Conservation (phyloP, 2,329 filamentous ascomycete species). For the Colletotrichum neosansevieriae region DNA sequence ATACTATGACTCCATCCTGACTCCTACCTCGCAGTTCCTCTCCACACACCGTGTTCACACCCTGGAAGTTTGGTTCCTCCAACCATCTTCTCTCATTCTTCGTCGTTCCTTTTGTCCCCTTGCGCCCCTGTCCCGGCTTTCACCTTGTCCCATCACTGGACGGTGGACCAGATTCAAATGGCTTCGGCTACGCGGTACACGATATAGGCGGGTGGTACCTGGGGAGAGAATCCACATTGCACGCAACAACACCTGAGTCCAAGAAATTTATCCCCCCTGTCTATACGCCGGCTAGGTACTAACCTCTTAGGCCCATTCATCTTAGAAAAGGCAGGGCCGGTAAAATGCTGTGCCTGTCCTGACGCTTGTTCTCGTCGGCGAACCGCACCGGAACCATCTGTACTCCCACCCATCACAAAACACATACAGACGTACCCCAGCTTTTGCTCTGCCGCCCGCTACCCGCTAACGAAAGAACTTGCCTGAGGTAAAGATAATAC, state of each 20-base stretch:
- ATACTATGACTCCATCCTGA: constrained; percentile 19
- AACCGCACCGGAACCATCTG: constrained; percentile 4
- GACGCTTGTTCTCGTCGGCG: constrained; percentile 6
- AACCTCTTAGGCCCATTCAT: not conserved
- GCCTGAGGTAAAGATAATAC: constrained; percentile 22
- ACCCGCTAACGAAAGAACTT: constrained; percentile 23
- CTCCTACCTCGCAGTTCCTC: constrained; percentile 7
- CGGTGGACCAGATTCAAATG: too few relatives aligned
- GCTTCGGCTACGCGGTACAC: too few relatives aligned
- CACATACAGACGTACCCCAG: constrained; percentile 17
- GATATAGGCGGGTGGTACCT: too few relatives aligned
- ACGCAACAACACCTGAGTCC: constrained; percentile 4
- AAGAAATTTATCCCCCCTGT: not conserved
- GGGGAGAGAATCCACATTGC: not conserved
- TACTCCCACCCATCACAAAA: not conserved
- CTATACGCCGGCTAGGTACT: not conserved
- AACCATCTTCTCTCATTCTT: constrained; percentile 22
- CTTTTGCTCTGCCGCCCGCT: constrained; percentile 35
- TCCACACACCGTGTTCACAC: constrained; percentile 9
- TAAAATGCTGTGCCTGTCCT: constrained; percentile 20
- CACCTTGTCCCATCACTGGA: not conserved
- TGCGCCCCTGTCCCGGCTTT: not conserved
- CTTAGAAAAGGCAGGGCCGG: not conserved
- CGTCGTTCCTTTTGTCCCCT: not conserved
- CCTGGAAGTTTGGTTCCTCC: constrained; percentile 20